Percentiles rank a stretch among this genome's conserved stretches.
Evolutionary conservation across 805 yeast species (phyloP).

Genomic region (Candida jianshihensis): DNA sequence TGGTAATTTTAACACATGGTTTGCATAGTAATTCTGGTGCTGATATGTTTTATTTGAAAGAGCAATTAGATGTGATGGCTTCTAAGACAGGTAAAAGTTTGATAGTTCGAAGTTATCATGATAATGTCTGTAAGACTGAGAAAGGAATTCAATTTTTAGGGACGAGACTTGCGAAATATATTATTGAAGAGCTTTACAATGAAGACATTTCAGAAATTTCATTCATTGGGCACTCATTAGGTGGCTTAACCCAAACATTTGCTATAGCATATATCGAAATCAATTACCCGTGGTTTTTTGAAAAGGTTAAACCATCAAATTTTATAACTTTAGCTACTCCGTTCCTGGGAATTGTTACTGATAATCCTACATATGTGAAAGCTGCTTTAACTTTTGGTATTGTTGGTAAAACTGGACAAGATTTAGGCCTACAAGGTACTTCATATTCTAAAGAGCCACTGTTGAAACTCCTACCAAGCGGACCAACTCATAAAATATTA

Average conservation of each 20-base stretch:
- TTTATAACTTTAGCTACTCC: slow-evolving; percentile 74
- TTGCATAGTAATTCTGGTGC: slow-evolving; percentile 70
- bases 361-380: slow-evolving; percentile 70
- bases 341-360: slow-evolving; percentile 66
- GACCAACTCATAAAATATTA: slow-evolving; percentile 55
- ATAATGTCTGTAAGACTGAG: slow-evolving; percentile 73
- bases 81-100: slow-evolving; percentile 41
- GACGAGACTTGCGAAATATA: slow-evolving; percentile 58
- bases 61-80: slow-evolving; percentile 46
- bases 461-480: slow-evolving; percentile 55
- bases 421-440: slow-evolving; percentile 49
- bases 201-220: slow-evolving; percentile 49
- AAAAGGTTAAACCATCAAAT: slow-evolving; percentile 52
- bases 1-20: slow-evolving; percentile 72
- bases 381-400: slow-evolving; percentile 64
- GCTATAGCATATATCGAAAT: slow-evolving; percentile 64
- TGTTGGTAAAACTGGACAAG: slow-evolving; percentile 78
- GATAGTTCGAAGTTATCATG: slow-evolving; percentile 61
- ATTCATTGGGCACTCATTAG: slow-evolving; percentile 73
- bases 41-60: slow-evolving; percentile 69
- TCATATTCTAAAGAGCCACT: slow-evolving; percentile 43
- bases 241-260: slow-evolving; percentile 73
- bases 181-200: slow-evolving; percentile 41
- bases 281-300: slow-evolving; percentile 65
- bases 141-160: slow-evolving; percentile 73